Base-by-base conservation (phyloP, 805 yeast species). In the Saccharomycopsis capsularis region DNA sequence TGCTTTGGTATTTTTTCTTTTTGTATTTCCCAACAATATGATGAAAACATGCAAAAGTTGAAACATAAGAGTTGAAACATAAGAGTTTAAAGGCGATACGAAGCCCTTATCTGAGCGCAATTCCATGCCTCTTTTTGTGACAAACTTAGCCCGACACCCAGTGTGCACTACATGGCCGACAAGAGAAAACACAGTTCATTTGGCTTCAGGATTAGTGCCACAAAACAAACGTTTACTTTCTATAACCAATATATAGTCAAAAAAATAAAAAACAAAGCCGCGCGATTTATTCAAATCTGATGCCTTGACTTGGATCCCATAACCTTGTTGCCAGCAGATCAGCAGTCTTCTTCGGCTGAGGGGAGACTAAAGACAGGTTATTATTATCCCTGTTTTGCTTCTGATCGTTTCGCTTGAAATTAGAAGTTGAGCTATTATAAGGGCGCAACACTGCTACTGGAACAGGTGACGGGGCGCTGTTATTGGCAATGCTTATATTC, bases 321-420 rank as follows among this genome's bases (percentile, higher is more conserved):
- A 21, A 5, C 23, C 30, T 42, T 32, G 38, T 13, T 13, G 11
- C 32, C 32, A 27, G 19, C 38, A 9, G 32, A 29, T 7, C 16
- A 4, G 37, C 16, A n/a, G n/a, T 29, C 24, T 42, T 42, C 27
- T 24, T 29, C 3, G 46, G 46, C 39, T 42, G 46, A 29, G 46
- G 46, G 16, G 46, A 42, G 4, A 42, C 18, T 13, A 27, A 7
- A 6, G 30, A 18, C 22, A 38, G n/a, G n/a, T n/a, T n/a, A n/a
- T n/a, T n/a, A n/a, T n/a, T n/a, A n/a, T n/a, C n/a, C n/a, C n/a
- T n/a, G n/a, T n/a, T n/a, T n/a, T n/a, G n/a, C n/a, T n/a, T n/a
- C n/a, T n/a, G n/a, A n/a, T n/a, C n/a, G n/a, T n/a, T n/a, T n/a
- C n/a, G n/a, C n/a, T n/a, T n/a, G n/a, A n/a, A n/a, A n/a, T n/a